Evolutionary conservation across 2,329 filamentous ascomycete genomes (phyloP).

Genomic region (Ophiostoma sp.): DNA sequence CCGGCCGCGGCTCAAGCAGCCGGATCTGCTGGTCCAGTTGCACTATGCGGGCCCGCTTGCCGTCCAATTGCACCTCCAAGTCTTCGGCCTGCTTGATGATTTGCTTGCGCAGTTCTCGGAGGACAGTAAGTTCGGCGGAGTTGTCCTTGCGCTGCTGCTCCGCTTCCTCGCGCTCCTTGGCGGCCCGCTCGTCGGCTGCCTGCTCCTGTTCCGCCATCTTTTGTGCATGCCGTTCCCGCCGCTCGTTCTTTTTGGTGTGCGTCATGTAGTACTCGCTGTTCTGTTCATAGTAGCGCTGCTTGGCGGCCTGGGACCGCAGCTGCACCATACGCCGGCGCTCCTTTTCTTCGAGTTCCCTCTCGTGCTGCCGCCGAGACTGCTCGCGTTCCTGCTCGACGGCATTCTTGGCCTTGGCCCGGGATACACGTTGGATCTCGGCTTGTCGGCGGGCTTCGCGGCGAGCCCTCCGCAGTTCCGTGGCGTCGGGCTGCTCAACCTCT

Average conservation of each 20-base stretch:
- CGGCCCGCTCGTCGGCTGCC: neutral
- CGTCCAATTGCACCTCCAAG: neutral
- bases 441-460: neutral
- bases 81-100: neutral
- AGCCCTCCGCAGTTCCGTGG: neutral
- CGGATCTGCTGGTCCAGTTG: neutral
- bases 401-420: neutral
- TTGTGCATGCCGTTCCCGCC: neutral
- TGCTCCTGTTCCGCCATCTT: neutral
- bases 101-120: neutral
- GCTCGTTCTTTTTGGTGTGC: neutral
- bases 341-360: neutral
- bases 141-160: neutral
- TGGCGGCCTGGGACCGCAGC: neutral
- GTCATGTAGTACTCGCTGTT: neutral
- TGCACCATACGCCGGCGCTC: neutral
- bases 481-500: neutral
- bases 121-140: neutral
- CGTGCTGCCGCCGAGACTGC: neutral
- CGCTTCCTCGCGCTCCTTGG: neutral
- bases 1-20: neutral
- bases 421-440: neutral
- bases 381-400: neutral
- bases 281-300: neutral
- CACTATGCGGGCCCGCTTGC: neutral